Base-by-base conservation (phyloP, 2,329 filamentous ascomycete species). In the Hypoxylon rubiginosum region DNA sequence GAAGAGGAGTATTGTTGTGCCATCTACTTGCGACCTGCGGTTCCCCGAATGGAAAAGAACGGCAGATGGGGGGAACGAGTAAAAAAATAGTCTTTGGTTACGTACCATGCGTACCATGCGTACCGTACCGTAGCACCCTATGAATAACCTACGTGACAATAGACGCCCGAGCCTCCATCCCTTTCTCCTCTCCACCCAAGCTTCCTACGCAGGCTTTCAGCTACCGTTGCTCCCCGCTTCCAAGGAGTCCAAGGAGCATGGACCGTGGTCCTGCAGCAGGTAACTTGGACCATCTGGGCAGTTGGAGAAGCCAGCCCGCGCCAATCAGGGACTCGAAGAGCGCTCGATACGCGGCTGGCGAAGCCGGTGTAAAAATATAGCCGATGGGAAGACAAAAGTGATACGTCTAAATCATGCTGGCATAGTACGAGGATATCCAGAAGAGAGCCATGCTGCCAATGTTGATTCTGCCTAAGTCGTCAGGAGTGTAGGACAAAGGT, bases 391-490 rank as follows among this genome's bases (percentile, higher is more conserved):
- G 24, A 43, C 7, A 19, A 48, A 34, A 48, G 19, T 50, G 43
- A 58, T 54, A 50, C 24, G 53, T 66, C 52, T 36, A 52, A 32
- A 61, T 48, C 34, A 45, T 43, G 21, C 26, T 55, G 26, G 52
- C 36, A 67, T 48, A 34, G 17, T 41, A 49, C 57, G 52, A 61
- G 13, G n/a, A 56, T 17, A 17, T 2, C 36, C 11, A 39, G 34
- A 32, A 43, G 17, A 30, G 46, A 34, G 41, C 39, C 32, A 21
- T 57, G 49, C 26, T 7, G 26, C 7, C 7, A 7, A 28, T 28
- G n/a, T 52, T 48, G 52, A 68, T 68, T 68, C 58, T 68, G 66
- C 66, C 66, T 68, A 63, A 66, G 66, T 68, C 41, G 59, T 52
- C 17, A 49, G 43, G 46, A 41, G 51, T 54, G 64, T 67, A 57